A percentile compares a stretch with the other conserved stretches of the same genome.
phyloP scores from a whole-genome alignment of 1,284 basidiomycete genomes.

The Bondarzewia mesenterica region DNA sequence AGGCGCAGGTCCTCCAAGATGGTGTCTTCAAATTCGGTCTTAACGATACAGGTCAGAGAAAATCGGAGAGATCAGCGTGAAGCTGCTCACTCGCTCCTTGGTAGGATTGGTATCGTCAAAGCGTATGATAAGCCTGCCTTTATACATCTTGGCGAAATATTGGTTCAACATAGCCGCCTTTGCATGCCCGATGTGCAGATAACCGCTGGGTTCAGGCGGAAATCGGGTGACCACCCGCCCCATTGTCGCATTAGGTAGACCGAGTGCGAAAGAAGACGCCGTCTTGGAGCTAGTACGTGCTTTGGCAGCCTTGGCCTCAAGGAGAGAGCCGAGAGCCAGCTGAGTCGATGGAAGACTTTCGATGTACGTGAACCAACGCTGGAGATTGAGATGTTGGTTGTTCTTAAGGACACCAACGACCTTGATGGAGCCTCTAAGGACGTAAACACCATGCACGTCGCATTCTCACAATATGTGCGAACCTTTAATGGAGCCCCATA shows the following conservation, averaged over 20 bases:
- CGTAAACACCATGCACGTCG: neutral
- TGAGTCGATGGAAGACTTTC: conserved; percentile 74
- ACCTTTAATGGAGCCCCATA: conserved; percentile 87
- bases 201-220: conserved; percentile 97
- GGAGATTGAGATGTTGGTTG: conserved; percentile 76
- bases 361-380: conserved; percentile 82
- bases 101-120: conserved; percentile 99
- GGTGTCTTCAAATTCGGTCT: conserved; percentile 91
- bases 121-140: conserved; percentile 91
- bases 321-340: conserved; percentile 45
- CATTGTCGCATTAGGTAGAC: conserved; percentile 79
- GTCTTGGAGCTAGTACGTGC: conserved; percentile 59
- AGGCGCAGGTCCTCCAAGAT: conserved; percentile 89
- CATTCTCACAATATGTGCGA: conserved; percentile 9
- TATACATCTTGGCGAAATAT: conserved; percentile 96
- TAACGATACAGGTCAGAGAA: neutral
- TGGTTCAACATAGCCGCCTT: conserved; percentile 97
- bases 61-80: too few species aligned
- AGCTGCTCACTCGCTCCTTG: conserved; percentile 88
- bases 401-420: conserved; percentile 78
- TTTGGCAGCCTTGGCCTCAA: conserved; percentile 69
- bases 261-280: conserved; percentile 85
- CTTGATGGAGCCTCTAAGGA: conserved; percentile 45
- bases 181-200: conserved; percentile 96
- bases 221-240: conserved; percentile 96